These are phyloP conservation scores for Prunus campanulata DNA, from an alignment of 306 rosid genomes.

Conservation along the genomic window DNA sequence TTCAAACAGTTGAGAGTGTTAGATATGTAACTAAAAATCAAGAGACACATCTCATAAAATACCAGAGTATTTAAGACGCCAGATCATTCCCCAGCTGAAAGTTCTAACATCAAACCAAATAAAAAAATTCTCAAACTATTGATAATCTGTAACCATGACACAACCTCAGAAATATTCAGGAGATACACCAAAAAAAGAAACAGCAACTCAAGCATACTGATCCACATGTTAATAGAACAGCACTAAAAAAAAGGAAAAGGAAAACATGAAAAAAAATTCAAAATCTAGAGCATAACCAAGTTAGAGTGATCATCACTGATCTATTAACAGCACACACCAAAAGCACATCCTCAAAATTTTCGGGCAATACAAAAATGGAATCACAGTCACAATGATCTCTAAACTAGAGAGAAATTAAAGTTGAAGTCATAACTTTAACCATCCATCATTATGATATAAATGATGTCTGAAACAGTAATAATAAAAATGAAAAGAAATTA, in stretches of 20 bases:
- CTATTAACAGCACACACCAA: background rate
- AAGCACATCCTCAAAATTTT: background rate
- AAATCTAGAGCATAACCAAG: background rate
- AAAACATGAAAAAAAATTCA: background rate
- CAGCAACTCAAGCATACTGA: background rate
- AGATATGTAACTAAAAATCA: background rate
- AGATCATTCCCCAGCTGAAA: background rate
- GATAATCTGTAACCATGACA: background rate
- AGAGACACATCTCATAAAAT: background rate
- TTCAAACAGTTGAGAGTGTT: constrained; percentile 3
- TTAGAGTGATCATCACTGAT: too few relatives aligned
- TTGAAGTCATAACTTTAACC: background rate
- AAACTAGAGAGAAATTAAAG: background rate
- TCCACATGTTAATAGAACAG: background rate
- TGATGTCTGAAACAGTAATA: background rate
- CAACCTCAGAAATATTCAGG: background rate
- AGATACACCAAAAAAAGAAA: background rate
- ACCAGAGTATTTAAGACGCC: background rate
- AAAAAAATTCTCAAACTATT: background rate
- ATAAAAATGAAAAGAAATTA: background rate
- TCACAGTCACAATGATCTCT: background rate
- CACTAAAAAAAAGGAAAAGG: background rate
- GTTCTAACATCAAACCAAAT: background rate
- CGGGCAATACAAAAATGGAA: background rate
- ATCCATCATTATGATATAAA: background rate